A percentile compares a stretch with the other conserved stretches of the same genome.
Evolutionary conservation across 2,329 filamentous ascomycete genomes (phyloP).

Genomic region (Cadophora malorum): DNA sequence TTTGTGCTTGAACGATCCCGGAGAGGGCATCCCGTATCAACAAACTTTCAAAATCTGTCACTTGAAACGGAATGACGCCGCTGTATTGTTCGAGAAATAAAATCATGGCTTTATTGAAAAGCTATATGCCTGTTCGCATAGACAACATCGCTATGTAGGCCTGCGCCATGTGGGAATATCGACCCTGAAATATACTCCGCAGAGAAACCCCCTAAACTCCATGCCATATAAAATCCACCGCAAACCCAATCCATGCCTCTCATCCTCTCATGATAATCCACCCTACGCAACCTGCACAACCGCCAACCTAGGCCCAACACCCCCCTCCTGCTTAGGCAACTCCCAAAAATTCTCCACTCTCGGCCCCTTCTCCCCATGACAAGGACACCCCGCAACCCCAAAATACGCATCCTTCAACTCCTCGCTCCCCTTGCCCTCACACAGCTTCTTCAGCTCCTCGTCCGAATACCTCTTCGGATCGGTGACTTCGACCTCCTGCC

Average conservation of each 20-base stretch:
- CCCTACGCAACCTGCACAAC: conserved; percentile 27
- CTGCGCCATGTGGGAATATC: conserved; percentile 6
- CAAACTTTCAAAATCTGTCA: neutral
- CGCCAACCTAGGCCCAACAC: conserved; percentile 23
- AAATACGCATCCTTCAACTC: conserved; percentile 32
- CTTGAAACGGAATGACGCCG: neutral
- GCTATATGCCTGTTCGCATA: neutral
- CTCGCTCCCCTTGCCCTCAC: conserved; percentile 24
- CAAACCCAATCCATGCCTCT: neutral
- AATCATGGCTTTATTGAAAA: neutral
- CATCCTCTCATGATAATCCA: neutral
- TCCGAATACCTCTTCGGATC: conserved; percentile 23
- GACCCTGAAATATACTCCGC: neutral
- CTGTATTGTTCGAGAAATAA: neutral
- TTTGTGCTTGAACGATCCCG: too few relatives aligned
- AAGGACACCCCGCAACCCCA: conserved; percentile 33
- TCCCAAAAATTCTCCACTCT: conserved; percentile 35
- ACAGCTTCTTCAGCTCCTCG: conserved; percentile 33
- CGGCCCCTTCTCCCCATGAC: conserved; percentile 33
- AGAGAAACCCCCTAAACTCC: conserved; percentile 4
- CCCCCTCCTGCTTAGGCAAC: conserved; percentile 27
- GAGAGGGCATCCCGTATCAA: too few relatives aligned
- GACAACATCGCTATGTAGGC: neutral
- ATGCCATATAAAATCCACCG: neutral
- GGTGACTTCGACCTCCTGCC: conserved; percentile 18